Evolutionary conservation across 225 moss, liverwort and hornwort species (phyloP).

Genomic region (Straminergon stramineum): DNA sequence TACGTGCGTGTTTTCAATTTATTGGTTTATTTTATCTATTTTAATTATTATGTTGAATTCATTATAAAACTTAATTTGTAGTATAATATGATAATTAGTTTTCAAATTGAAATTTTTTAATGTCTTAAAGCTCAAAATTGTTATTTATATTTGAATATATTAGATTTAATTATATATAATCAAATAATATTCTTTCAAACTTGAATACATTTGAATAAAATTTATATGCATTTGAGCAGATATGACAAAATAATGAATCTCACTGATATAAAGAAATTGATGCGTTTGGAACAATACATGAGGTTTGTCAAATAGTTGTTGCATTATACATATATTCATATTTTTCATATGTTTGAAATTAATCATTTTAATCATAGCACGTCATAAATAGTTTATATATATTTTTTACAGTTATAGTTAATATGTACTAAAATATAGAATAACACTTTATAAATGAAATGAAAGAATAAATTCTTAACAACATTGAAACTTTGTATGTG

Average conservation of each 20-base stretch:
- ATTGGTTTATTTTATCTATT: background rate
- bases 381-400: background rate
- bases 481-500: too few relatives aligned
- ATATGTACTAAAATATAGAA: too few relatives aligned
- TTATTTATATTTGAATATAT: background rate
- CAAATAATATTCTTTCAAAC: fast-evolving
- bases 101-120: background rate
- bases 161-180: too few relatives aligned
- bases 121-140: background rate
- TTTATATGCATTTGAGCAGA: background rate
- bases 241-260: slow-evolving; percentile 29
- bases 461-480: background rate
- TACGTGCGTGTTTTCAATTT: background rate
- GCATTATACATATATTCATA: background rate
- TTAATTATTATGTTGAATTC: too few relatives aligned
- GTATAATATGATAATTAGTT: too few relatives aligned
- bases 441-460: background rate
- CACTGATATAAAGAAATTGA: slow-evolving; percentile 12
- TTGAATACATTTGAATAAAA: background rate
- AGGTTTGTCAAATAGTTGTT: background rate
- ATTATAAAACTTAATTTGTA: too few relatives aligned
- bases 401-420: background rate
- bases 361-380: too few relatives aligned
- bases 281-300: slow-evolving; percentile 43
- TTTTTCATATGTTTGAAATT: background rate